Percentiles rank a stretch among this genome's conserved stretches.
phyloP scores from a whole-genome alignment of 2,329 filamentous ascomycete species.

The Epicoccum sorghinum region DNA sequence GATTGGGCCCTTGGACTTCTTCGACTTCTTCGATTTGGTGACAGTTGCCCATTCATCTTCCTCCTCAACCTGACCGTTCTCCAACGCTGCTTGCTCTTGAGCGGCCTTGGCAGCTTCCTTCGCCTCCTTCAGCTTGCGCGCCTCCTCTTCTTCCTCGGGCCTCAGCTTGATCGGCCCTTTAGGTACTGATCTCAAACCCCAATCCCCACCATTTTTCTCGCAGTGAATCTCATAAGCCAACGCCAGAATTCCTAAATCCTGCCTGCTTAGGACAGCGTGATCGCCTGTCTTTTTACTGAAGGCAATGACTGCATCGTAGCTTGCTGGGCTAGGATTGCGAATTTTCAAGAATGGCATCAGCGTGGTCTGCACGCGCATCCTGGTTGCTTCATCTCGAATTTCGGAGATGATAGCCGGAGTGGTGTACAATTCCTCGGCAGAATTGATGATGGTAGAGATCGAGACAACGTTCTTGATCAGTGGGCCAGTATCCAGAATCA shows the following conservation, averaged over 20 bases:
- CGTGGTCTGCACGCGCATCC: slow-evolving; percentile 80
- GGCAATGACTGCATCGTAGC: slow-evolving; percentile 77
- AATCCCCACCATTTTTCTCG: slow-evolving; percentile 87
- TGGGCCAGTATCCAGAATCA: slow-evolving; percentile 89
- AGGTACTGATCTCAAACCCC: slow-evolving; percentile 78
- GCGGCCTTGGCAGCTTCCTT: slow-evolving; percentile 14
- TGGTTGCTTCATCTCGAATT: slow-evolving; percentile 82
- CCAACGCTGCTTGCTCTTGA: slow-evolving; percentile 14
- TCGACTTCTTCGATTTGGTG: slow-evolving; percentile 16
- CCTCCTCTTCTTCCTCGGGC: slow-evolving; percentile 29
- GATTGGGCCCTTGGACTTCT: slow-evolving; percentile 19
- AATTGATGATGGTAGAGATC: slow-evolving; percentile 78
- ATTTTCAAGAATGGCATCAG: slow-evolving; percentile 84
- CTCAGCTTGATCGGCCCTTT: slow-evolving; percentile 76
- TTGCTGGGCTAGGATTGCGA: slow-evolving; percentile 74
- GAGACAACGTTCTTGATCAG: slow-evolving; percentile 92
- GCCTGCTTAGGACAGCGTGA: slow-evolving; percentile 81
- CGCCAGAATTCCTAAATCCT: slow-evolving; percentile 88
- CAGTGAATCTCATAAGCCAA: slow-evolving; percentile 94
- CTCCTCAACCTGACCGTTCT: slow-evolving; percentile 4
- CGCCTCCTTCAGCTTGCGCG: slow-evolving; percentile 27
- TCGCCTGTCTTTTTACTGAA: slow-evolving; percentile 93
- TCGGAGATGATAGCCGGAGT: slow-evolving; percentile 86
- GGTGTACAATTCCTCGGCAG: slow-evolving; percentile 70
- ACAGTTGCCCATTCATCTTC: slow-evolving; percentile 20